phyloP scores from a whole-genome alignment of 495 filamentous ascomycete genomes.

The Xanthoparmelia taractica region DNA sequence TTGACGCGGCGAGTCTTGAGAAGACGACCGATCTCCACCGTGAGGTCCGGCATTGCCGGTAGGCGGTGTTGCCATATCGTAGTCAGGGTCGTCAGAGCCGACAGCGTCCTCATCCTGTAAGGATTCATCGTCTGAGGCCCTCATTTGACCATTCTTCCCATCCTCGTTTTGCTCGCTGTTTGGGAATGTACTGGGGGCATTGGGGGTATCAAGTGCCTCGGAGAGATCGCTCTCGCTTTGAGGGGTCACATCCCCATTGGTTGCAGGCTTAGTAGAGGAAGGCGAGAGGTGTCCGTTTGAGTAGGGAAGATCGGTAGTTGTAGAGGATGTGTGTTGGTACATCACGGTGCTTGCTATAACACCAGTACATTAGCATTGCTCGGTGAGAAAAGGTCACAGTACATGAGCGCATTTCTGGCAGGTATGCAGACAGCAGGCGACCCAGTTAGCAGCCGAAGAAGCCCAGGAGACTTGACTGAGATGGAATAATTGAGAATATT shows the following conservation, averaged over 20 bases:
- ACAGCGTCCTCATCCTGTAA: conserved; percentile 57
- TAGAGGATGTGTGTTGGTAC: conserved; percentile 21
- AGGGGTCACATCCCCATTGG: conserved; percentile 30
- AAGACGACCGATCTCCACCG: conserved; percentile 54
- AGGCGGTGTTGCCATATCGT: conserved; percentile 57
- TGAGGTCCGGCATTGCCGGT: conserved; percentile 42
- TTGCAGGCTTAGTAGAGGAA: conserved; percentile 24
- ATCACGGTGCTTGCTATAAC: conserved; percentile 27
- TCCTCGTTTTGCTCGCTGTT: conserved; percentile 21
- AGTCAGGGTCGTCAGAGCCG: conserved; percentile 74
- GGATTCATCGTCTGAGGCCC: conserved; percentile 39
- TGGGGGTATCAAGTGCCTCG: conserved; percentile 38
- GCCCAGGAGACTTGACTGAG: conserved; percentile 3
- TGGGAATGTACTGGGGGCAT: conserved; percentile 29
- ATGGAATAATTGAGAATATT: background rate
- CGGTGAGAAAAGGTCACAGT: background rate
- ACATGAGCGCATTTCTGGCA: conserved; percentile 14
- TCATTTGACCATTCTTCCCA: conserved; percentile 29
- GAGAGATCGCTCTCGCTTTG: conserved; percentile 49
- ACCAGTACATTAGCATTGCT: conserved; percentile 26
- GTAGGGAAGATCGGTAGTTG: conserved; percentile 18
- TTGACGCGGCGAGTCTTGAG: conserved; percentile 53
- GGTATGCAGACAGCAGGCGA: conserved; percentile 18
- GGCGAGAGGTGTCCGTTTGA: conserved; percentile 27
- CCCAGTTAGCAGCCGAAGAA: conserved; percentile 10